These are phyloP conservation scores for Calonectria crousiana DNA, from an alignment of 2,329 filamentous ascomycete genomes.

Conservation along the genomic window DNA sequence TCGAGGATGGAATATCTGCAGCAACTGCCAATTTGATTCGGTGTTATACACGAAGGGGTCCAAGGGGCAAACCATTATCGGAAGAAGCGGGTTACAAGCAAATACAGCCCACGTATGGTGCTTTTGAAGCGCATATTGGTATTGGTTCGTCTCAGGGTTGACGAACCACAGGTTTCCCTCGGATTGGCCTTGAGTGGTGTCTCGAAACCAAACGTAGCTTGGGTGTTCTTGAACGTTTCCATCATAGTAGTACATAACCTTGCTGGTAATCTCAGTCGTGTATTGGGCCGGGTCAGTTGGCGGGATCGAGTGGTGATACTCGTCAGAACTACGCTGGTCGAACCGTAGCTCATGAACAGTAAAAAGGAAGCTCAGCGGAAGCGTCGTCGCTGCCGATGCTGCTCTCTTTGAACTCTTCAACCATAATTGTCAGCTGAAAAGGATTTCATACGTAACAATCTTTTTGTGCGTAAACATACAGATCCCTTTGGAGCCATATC, in stretches of 20 bases:
- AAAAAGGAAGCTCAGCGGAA: constrained; percentile 52
- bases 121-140: not conserved
- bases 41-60: constrained; percentile 30
- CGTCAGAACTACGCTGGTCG: constrained; percentile 16
- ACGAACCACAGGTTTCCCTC: constrained; percentile 10
- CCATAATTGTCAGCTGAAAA: constrained; percentile 23
- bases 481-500: constrained; percentile 14
- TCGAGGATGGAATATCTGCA: constrained; percentile 45
- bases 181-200: not conserved
- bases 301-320: constrained; percentile 46
- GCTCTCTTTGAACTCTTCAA: constrained; percentile 14
- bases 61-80: constrained; percentile 47
- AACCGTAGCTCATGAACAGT: constrained; percentile 52
- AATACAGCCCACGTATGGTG: constrained; percentile 50
- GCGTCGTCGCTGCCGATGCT: not conserved
- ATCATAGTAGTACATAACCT: constrained; percentile 52
- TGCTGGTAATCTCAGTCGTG: constrained; percentile 42
- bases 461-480: constrained; percentile 18
- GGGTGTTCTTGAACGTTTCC: constrained; percentile 44
- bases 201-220: constrained; percentile 39
- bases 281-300: constrained; percentile 43
- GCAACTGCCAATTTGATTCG: constrained; percentile 40
- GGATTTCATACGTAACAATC: not conserved
- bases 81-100: constrained; percentile 52
- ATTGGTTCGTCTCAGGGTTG: constrained; percentile 12